Evolutionary conservation across 169 alveolate species (phyloP), one percentile per base, ranked within the genome.

Genomic region (Plasmodium coatneyi): DNA sequence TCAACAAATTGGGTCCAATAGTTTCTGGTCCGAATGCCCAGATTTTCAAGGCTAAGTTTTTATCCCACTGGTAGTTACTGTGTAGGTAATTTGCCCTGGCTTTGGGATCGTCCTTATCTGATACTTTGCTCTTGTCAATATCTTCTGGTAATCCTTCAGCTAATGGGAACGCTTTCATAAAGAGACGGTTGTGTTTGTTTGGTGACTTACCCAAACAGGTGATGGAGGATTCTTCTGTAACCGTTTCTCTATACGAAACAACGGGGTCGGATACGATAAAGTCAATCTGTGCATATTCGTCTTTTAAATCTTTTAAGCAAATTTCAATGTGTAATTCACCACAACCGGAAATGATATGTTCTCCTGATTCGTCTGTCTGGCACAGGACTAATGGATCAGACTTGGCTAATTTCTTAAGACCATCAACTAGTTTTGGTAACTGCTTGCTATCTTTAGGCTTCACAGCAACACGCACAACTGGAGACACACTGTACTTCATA

Each of bases 11-110:
- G 14, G 99, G 99, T 49, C 99, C 99, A 36, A 98, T 97, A 80
- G 99, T 98, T 82, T 99, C 99, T 60, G 99, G 99, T 28, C 99
- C 99, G 95, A 98, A 99, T 97, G 99, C 98, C 99, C 99, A 99
- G 74, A 99, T 98, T 98, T 98, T 99, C 83, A 97, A 87, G 78
- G 99, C 99, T 49, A 99, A 99, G 96, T 98, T 98, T 96, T 98
- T 98, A 96, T 99, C 99, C 99, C 99, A 99, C 86, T 97, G 99
- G 97, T 96, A 98, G 93, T 99, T 96, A 90, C 98, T 99, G 72
- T 97, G 96, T 71, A 99, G 96, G 76, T 96, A 94, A 94, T 98
- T 98, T 83, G 99, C 98, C 87, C 99, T 98, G 71, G 96, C 98
- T 97, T 99, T 99, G 30, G 98, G 98, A 84, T 99, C 99, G 78